These are phyloP conservation scores for Coemansia sp. DNA, from an alignment of 192 early-diverging fungal genomes.

Conservation along the genomic window DNA sequence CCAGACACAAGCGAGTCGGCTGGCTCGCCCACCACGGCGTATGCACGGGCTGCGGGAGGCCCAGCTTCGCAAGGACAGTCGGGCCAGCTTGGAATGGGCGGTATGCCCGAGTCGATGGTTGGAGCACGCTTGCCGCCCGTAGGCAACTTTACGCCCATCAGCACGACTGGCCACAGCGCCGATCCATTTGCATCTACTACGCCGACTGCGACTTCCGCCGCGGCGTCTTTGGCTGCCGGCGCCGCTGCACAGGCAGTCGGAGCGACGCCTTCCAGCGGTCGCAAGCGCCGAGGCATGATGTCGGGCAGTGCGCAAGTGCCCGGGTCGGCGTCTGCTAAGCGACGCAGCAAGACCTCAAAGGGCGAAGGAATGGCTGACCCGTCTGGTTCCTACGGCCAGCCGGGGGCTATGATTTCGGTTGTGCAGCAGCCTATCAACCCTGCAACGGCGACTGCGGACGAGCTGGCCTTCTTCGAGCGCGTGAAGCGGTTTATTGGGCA, in stretches of 20 bases:
- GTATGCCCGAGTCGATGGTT: conserved; percentile 16
- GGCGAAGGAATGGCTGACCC: conserved; percentile 15
- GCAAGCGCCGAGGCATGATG: conserved; percentile 46
- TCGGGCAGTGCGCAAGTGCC: conserved; percentile 21
- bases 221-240: neutral
- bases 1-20: conserved; percentile 80
- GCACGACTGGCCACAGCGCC: conserved; percentile 7
- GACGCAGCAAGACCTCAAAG: conserved; percentile 42
- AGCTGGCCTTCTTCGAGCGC: conserved; percentile 93
- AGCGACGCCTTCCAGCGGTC: conserved; percentile 23
- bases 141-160: conserved; percentile 59
- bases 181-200: conserved; percentile 29
- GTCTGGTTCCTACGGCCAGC: conserved; percentile 17
- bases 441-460: conserved; percentile 66
- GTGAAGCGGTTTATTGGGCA: conserved; percentile 86
- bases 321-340: conserved; percentile 36
- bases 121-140: conserved; percentile 59
- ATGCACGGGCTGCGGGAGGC: conserved; percentile 19
- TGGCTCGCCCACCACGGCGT: conserved; percentile 33
- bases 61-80: conserved; percentile 13
- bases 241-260: conserved; percentile 16
- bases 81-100: conserved; percentile 15
- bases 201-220: neutral
- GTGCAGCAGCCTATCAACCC: conserved; percentile 31
- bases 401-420: neutral